phyloP scores from a whole-genome alignment of 164 flowering plant species.

The Warburgia ugandensis region DNA sequence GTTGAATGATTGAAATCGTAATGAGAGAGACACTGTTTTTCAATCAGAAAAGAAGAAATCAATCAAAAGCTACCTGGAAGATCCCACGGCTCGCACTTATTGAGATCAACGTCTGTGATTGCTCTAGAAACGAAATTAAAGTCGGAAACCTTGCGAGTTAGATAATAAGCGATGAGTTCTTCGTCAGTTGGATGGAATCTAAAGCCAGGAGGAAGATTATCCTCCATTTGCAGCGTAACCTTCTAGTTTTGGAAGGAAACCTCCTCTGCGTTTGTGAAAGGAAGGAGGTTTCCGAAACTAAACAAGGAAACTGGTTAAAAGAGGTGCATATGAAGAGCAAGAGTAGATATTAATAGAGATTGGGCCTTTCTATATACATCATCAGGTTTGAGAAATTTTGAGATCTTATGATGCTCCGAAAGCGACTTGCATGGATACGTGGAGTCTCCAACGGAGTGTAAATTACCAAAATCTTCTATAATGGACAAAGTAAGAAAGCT shows the following conservation, averaged over 20 bases:
- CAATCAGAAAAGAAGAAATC: background rate
- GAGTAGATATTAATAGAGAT: constrained; percentile 4
- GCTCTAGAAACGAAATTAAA: constrained; percentile 41
- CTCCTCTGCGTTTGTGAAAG: background rate
- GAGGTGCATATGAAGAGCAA: background rate
- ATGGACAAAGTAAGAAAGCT: background rate
- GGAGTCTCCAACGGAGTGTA: too few species aligned
- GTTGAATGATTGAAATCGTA: too few species aligned
- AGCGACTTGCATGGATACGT: background rate
- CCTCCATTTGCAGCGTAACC: constrained; percentile 55
- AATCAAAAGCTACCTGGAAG: constrained; percentile 44
- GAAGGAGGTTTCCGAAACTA: background rate
- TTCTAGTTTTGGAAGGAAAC: background rate
- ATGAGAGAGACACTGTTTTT: too few species aligned
- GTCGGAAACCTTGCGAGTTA: constrained; percentile 61
- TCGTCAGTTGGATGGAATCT: constrained; percentile 79
- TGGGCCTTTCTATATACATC: background rate
- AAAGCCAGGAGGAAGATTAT: constrained; percentile 69
- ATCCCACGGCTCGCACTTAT: constrained; percentile 84
- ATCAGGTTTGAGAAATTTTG: background rate
- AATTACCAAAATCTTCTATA: constrained; percentile 2
- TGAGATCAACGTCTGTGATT: constrained; percentile 60
- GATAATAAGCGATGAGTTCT: constrained; percentile 62
- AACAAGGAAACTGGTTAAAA: background rate
- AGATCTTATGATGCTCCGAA: background rate